Base-by-base conservation (phyloP, 148 eudicot genomes). In the Amaranthus palmeri region DNA sequence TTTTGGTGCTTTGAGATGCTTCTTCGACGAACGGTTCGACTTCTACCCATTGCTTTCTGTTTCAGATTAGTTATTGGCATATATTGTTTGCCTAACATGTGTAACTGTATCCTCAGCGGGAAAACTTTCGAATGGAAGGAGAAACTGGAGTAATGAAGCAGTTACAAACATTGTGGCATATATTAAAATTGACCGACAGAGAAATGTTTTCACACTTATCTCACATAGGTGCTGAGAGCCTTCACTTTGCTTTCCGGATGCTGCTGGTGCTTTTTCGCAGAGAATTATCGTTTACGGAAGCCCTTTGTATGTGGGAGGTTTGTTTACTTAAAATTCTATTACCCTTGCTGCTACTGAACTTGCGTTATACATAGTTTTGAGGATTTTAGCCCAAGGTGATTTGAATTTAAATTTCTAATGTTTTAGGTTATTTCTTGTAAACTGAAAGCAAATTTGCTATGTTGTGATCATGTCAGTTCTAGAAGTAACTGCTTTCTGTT, bases 1-100 rank as follows among this genome's bases (percentile, higher is more conserved):
- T 93, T 93, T 82, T 93, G 98, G 98, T 89, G 98, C 84, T 93
- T 93, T 80, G 98, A 93, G 84, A 93, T 88, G 96, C 96, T 93
- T 83, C 76, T 93, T 71, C 87, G 97, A 72, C 88, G 98, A 89
- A 88, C 87, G 92, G 98, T 93, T 80, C 61, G 62, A 79, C 52
- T 66, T 55, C 52, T 54, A 18, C 64, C 7, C 68, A 44, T 68
- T 61, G 64, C 45, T 49, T 50, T 49, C 44, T 69, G 47, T 65
- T 70, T 61, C 74, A 18, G 51, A 18, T 67, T n/a, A 41, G 10
- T 44, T 17, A 51, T 13, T 70, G 4, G 48, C 45, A 12, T 52
- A 17, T 25, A 17, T 25, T 49, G 46, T 74, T 51, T 58, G 67
- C 14, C 83, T 76, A 40, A 76, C 64, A 41, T 65, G 6, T 79